Evolutionary conservation across 768 basidiomycete species (phyloP).

Genomic region (Panaeolus papilionaceus): DNA sequence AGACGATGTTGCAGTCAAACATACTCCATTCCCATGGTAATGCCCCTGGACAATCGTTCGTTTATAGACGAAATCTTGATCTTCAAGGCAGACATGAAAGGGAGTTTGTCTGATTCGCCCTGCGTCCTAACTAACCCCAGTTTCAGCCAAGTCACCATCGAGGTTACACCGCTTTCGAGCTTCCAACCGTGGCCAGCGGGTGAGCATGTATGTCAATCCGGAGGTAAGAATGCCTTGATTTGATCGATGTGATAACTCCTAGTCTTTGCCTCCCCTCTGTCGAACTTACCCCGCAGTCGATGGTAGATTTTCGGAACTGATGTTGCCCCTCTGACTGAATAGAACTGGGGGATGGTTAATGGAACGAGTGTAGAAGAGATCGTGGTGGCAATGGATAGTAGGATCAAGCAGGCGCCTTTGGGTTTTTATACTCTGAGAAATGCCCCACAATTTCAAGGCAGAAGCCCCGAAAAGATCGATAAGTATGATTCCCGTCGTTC

Average conservation of each 20-base stretch:
- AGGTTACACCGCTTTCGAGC: no score
- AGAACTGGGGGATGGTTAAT: neutral
- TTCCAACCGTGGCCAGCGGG: no score
- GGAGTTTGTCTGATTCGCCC: neutral
- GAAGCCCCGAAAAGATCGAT: neutral
- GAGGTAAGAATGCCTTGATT: no score
- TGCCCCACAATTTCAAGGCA: neutral
- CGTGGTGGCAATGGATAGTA: neutral
- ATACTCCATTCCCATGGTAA: conserved; percentile 67
- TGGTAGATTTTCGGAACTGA: no score
- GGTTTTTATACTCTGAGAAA: neutral
- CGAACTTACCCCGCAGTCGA: no score
- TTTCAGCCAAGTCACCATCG: no score
- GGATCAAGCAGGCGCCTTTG: neutral
- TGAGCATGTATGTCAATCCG: no score
- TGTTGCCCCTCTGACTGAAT: neutral
- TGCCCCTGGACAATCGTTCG: conserved; percentile 31
- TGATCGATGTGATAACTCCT: no score
- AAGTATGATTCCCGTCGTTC: conserved; percentile 1
- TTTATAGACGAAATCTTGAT: conserved; percentile 2
- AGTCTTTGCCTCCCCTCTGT: no score
- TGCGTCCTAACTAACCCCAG: neutral
- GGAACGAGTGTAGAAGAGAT: neutral
- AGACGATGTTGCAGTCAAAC: conserved; percentile 31
- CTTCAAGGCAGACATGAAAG: conserved; percentile 6